phyloP scores from a whole-genome alignment of 1,284 basidiomycete species.

The Coniophora puteana region DNA sequence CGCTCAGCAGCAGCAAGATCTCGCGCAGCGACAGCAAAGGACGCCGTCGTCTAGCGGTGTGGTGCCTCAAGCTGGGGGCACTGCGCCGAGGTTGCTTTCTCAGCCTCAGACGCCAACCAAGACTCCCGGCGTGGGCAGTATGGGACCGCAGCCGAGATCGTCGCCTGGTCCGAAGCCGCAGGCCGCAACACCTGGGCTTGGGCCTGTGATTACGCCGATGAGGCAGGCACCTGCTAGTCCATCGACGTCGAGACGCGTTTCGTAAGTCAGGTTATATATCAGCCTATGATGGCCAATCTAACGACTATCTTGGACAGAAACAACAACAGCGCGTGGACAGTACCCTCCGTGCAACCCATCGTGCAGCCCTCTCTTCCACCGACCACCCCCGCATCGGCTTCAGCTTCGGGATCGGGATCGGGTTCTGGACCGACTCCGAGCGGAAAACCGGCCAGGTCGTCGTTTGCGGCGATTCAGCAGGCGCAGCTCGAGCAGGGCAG shows the following conservation, averaged over 20 bases:
- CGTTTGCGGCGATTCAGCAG: slow-evolving; percentile 82
- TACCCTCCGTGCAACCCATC: slow-evolving; percentile 44
- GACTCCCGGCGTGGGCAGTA: slow-evolving; percentile 2
- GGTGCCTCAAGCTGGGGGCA: too few species aligned
- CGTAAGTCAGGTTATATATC: slow-evolving; percentile 41
- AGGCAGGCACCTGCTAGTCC: slow-evolving; percentile 35
- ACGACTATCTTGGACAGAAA: slow-evolving; percentile 26
- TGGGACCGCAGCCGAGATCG: slow-evolving; percentile 11
- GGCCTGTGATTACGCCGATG: slow-evolving; percentile 58
- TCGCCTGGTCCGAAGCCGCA: slow-evolving; percentile 8
- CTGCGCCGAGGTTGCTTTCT: slow-evolving; percentile 5
- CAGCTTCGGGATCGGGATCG: slow-evolving; percentile 18
- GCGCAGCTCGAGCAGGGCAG: slow-evolving; percentile 64
- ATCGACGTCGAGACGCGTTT: slow-evolving; percentile 36
- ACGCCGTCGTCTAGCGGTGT: too few species aligned
- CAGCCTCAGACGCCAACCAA: neutral
- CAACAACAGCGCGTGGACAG: slow-evolving; percentile 50
- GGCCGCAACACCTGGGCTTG: slow-evolving; percentile 35
- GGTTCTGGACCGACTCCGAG: neutral
- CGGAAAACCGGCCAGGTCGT: slow-evolving; percentile 47
- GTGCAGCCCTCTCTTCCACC: slow-evolving; percentile 32
- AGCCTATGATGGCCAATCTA: neutral
- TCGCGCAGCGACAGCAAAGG: too few species aligned
- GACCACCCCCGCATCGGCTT: too few species aligned
- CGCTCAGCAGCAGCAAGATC: too few species aligned